Conservation (phyloP, 1,139 yeast species). For the Yamadazyma taylorii region DNA sequence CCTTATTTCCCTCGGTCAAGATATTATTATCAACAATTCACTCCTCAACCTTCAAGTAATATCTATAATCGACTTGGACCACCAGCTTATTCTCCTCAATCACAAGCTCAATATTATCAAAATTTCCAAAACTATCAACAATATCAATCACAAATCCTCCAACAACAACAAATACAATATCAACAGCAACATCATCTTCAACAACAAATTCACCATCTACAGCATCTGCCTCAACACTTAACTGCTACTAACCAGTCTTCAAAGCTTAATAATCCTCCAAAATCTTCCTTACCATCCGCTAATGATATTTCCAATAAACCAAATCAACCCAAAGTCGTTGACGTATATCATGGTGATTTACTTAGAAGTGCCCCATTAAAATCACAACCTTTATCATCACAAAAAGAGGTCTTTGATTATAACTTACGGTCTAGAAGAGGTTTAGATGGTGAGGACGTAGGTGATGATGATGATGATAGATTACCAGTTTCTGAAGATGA, state of each 20-base stretch:
- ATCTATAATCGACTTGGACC: slow-evolving; percentile 9
- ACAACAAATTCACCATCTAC: not conserved
- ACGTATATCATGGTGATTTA: slow-evolving; percentile 50
- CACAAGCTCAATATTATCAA: slow-evolving; percentile 1
- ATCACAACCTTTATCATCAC: slow-evolving; percentile 59
- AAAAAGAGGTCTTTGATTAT: slow-evolving; percentile 42
- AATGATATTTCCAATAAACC: not conserved
- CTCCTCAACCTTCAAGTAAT: slow-evolving; percentile 18
- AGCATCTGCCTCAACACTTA: not conserved
- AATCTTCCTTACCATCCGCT: not conserved
- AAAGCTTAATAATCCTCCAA: not conserved
- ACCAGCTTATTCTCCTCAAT: slow-evolving; percentile 4
- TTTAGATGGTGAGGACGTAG: slow-evolving; percentile 20
- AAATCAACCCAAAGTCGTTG: slow-evolving; percentile 32
- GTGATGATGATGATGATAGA: slow-evolving; percentile 31
- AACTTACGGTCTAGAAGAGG: slow-evolving; percentile 4
- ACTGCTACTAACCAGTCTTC: not conserved
- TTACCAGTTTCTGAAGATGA: slow-evolving; percentile 40
- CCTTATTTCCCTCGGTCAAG: slow-evolving; percentile 14
- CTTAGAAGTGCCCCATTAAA: slow-evolving; percentile 50
- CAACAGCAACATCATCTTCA: too few relatives aligned
- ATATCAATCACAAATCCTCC: slow-evolving; percentile 2
- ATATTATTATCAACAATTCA: slow-evolving; percentile 14
- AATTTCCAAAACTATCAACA: slow-evolving; percentile 1
- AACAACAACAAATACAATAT: slow-evolving; percentile 5